Conservation (phyloP, 495 filamentous ascomycete species). For the Penicillium desertorum region DNA sequence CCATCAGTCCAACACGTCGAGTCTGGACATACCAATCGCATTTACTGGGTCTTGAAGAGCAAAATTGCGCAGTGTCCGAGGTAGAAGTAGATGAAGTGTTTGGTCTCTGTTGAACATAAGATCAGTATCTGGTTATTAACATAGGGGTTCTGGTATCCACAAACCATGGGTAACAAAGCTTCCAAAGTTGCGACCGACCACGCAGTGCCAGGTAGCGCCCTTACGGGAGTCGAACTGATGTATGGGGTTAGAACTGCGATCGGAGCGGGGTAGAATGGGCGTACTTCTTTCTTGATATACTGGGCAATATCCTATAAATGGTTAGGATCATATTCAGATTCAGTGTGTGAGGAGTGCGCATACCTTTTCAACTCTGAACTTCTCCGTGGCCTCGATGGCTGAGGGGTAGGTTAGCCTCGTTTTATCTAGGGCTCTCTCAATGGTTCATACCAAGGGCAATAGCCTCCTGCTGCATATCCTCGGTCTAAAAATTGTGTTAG, state of each 20-base stretch:
- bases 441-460: conserved; percentile 80
- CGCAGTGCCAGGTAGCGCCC: conserved; percentile 97
- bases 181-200: conserved; percentile 96
- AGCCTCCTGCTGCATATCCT: conserved; percentile 94
- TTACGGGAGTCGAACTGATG: conserved; percentile 82
- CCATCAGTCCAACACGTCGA: not conserved
- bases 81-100: conserved; percentile 99
- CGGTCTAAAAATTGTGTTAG: conserved; percentile 58
- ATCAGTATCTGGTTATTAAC: not conserved
- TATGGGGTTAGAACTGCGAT: conserved; percentile 23
- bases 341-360: conserved; percentile 16
- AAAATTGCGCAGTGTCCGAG: conserved; percentile 97
- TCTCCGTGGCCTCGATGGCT: conserved; percentile 93
- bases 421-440: not conserved
- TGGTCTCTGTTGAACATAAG: conserved; percentile 68
- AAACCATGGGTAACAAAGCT: conserved; percentile 98
- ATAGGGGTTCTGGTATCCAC: conserved; percentile 15
- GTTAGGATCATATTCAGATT: conserved; percentile 20
- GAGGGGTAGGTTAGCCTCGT: conserved; percentile 23
- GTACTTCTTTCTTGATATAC: conserved; percentile 93
- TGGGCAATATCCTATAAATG: conserved; percentile 81
- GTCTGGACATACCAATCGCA: not conserved
- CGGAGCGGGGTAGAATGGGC: conserved; percentile 21
- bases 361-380: conserved; percentile 92
- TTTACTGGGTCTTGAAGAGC: conserved; percentile 97